phyloP scores from a whole-genome alignment of 2,329 filamentous ascomycete species.

The Pseudodiploospora longispora region DNA sequence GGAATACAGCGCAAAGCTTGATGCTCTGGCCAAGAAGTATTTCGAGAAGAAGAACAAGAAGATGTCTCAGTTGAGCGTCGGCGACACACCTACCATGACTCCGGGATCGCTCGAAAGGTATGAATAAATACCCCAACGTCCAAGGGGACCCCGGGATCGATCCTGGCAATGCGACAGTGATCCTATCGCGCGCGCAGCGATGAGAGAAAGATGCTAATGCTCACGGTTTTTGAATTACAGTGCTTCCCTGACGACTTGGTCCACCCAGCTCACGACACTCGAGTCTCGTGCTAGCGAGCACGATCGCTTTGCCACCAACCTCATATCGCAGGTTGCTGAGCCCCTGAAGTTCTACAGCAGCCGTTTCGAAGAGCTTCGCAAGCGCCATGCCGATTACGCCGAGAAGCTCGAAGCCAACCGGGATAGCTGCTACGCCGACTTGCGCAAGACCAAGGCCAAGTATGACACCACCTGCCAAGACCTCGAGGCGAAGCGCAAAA shows the following conservation, averaged over 20 bases:
- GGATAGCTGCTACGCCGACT: constrained; percentile 71
- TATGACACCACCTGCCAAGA: constrained; percentile 92
- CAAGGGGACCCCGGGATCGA: too few species aligned
- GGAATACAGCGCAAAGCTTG: constrained; percentile 87
- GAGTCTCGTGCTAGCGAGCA: constrained; percentile 85
- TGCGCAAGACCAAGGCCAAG: constrained; percentile 86
- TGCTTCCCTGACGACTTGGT: constrained; percentile 94
- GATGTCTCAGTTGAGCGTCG: constrained; percentile 79
- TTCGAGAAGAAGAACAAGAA: constrained; percentile 95
- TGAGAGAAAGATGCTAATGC: background rate
- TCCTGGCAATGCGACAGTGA: too few species aligned
- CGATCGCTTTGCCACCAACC: constrained; percentile 71
- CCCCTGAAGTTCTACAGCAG: constrained; percentile 67
- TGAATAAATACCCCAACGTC: background rate
- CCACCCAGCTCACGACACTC: constrained; percentile 82
- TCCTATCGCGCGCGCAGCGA: too few species aligned
- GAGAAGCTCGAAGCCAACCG: constrained; percentile 83
- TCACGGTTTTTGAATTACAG: constrained; percentile 30
- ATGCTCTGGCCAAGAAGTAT: constrained; percentile 85
- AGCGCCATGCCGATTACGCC: constrained; percentile 83
- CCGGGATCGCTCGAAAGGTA: constrained; percentile 89
- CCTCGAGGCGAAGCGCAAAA: constrained; percentile 89
- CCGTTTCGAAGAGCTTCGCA: constrained; percentile 86
- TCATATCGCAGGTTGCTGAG: constrained; percentile 75
- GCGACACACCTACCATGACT: constrained; percentile 86